Evolutionary conservation across 1,139 yeast species (phyloP), one percentile per base, ranked within the genome.

Genomic region (Geotrichum candidum): DNA sequence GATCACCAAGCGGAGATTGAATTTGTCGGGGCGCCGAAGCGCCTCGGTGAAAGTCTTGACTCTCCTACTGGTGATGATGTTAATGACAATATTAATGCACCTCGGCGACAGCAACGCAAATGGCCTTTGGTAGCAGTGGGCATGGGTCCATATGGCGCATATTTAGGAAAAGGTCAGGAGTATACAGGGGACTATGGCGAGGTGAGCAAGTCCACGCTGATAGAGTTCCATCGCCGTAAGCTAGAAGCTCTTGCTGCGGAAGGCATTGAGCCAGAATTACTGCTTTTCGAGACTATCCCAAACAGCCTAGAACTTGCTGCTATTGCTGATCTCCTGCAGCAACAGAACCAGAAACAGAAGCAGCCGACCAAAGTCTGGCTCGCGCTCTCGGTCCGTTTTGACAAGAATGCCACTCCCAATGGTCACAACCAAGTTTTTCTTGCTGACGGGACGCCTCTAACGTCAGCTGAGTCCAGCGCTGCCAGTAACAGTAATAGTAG

Each of bases 111-210:
- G 41, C 41, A 13, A 23, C 31, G 62, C 45, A 35, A 61, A 10
- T 66, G 61, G 11, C 69, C 68, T 38, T 68, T 62, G 54, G 78
- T 85, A 5, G 82, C 82, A 10, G 91, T 86, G 0, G 82, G 88
- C 10, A 70, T 86, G n/a, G 94, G 92, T 0, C 90, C 94, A 0
- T 87, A 83, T 69, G 92, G 91, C 1, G 86, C 90, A 0, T 83
- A 72, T 65, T 71, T 86, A 52, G 84, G 86, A 31, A 80, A 84
- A 65, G 91, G 91, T 0, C 78, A 85, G 0, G 94, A 87, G 68
- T 87, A 85, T 68, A 84, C 86, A 1, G 92, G 92, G 0, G 76
- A 80, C 46, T 87, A 87, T 68, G 75, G 73, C 15, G 23, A 48
- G 11, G 33, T 53, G 25, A 22, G 15, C 18, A 61, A 60, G 18